Evolutionary conservation across 2,329 filamentous ascomycete species (phyloP), one percentile per base, ranked within the genome.

Genomic region (Bipolaris cookei): DNA sequence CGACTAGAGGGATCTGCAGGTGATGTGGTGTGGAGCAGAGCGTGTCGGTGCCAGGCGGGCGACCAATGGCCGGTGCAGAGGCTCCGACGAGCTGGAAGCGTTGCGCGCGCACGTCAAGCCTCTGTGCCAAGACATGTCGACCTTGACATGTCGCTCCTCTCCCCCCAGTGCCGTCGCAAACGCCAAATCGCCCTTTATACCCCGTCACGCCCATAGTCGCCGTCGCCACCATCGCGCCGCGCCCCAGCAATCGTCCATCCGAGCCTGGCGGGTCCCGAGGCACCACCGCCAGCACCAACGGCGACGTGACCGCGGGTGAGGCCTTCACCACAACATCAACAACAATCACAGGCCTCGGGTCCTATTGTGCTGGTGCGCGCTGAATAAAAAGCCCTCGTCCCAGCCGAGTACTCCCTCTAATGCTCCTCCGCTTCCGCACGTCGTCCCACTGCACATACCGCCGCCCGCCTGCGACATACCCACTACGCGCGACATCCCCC

Each of bases 241-340:
- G 56, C 25, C 28, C 41, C 55, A 68, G 71, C 67, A 44, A 76
- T 76, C 70, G 63, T 68, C 64, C 50, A 59, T 63, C 59, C 57
- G 65, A 65, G 65, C 64, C 63, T 51, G 51, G 61, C 52, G 48
- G 65, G 64, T 63, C 20, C 66, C 59, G n/a, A 39, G 42, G 42
- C 51, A 58, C 51, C 51, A 47, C 28, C 56, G 51, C 56, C 46
- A 49, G 51, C 6, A n/a, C 18, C 35, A 23, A 28, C 21, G 51
- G 56, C 54, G 46, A 51, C 51, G 56, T 58, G 51, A 55, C 51
- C 37, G 51, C 20, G 44, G 28, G 65, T 66, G 61, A 57, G 59
- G 57, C 60, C 47, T 38, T 54, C 21, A 18, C 8, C 18, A 23
- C 38, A 43, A 30, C 28, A 41, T 37, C n/a, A 39, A 32, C n/a